Base-by-base conservation (phyloP, 208 protist species). In the Trypanosoma boissoni region DNA sequence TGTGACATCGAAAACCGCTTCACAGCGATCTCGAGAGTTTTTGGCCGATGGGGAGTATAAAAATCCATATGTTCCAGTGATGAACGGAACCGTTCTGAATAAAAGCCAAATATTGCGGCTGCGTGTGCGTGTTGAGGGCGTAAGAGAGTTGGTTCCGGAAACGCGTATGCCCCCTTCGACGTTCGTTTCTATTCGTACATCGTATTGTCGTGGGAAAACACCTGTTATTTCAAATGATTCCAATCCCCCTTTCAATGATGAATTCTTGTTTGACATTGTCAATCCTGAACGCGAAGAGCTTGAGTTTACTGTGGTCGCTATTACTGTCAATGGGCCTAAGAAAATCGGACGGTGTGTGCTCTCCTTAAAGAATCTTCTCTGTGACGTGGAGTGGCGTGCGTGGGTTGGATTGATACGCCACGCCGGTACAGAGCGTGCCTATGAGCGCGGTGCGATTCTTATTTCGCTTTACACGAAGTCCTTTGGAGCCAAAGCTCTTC, bases 361-460 rank as follows among this genome's bases (percentile, higher is more conserved):
- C 14, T 83, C 88, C 4, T 54, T 89, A 37, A 51, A 72, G 53
- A 81, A 85, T 69, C 60, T 88, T 24, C 48, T 74, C 16, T 74
- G 69, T 61, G 70, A 77, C 27, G 66, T 71, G 48, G 81, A 87
- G 68, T 58, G 76, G 37, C 58, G 68, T 54, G 60, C 79, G 45
- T 88, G 83, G 79, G 83, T 85, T 34, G 67, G 75, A 27, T 66
- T 94, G 49, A 81, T 94, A 18, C 83, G 79, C 37, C 75, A 81
- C 68, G 55, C 87, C 1, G 78, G 78, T 50, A 87, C 81, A 12
- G 44, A 68, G 29, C 50, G 77, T 57, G 87, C 87, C 4, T 86
- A 88, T 64, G 87, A 94, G 48, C 79, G 68, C 24, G 87, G 80
- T 27, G 59, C 71, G 43, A 60, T 89, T 24, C 78, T 85, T 2